Base-by-base conservation (phyloP, 495 filamentous ascomycete species). In the Aspergillus funiculosus region DNA sequence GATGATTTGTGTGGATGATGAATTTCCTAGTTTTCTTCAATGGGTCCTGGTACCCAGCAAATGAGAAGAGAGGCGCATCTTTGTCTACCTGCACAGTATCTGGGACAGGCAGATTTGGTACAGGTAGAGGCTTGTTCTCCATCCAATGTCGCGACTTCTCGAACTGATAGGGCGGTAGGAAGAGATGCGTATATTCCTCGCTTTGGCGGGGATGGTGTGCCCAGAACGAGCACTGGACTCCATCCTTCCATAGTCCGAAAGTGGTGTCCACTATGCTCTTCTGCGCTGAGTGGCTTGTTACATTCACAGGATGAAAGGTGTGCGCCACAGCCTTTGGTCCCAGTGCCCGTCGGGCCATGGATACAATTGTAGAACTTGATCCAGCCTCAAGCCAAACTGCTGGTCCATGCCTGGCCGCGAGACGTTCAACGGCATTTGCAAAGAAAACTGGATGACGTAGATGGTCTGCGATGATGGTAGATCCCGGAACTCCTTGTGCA, bases 101-200 rank as follows among this genome's bases (percentile, higher is more conserved):
- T 21, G n/a, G 5, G 4, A 8, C 22, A n/a, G 51, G 51, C 8
- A 53, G n/a, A 18, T 24, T 6, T 21, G n/a, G 5, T 2, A 8
- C 22, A n/a, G 51, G 51, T 6, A 53, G 44, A 8, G 32, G 35
- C 32, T 60, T 61, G 15, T 64, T 46, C 1, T 68, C 58, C 31
- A 71, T 39, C 69, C 69, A 74, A 32, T 75, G 69, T 0, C 51
- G 29, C 0, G 65, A 48, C 43, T 68, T 68, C 19, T 76, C 72
- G 35, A 81, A 81, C 45, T 77, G 72, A 31, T 78, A 79, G 0
- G 76, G 69, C 8, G 77, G 77, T 0, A 81, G 63, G 1, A 61
- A 38, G n/a, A 78, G 5, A 5, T 31, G 43, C 4, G 38, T 19
- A 42, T 73, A 71, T 2, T 65, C 52, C 6, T 39, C 28, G 5